These are phyloP conservation scores for Amborella trichopoda DNA, from an alignment of 164 flowering plant species.

Conservation along the genomic window DNA sequence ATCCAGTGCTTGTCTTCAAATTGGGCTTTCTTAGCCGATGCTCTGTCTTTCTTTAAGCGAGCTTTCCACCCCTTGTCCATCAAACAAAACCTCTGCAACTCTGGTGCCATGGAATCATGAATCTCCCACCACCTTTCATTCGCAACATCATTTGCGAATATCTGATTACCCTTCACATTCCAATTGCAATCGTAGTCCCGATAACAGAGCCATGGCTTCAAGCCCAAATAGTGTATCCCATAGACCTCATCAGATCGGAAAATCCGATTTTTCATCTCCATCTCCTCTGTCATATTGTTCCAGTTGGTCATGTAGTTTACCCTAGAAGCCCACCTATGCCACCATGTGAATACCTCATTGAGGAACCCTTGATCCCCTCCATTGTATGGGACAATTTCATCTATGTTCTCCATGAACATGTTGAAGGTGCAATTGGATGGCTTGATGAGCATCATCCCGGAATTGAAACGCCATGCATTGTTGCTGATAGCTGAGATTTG, in stretches of 20 bases:
- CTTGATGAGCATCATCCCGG: conserved; percentile 89
- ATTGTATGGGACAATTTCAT: conserved; percentile 65
- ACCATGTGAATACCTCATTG: conserved; percentile 86
- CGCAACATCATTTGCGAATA: conserved; percentile 87
- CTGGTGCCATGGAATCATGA: conserved; percentile 56
- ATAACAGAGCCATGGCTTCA: conserved; percentile 92
- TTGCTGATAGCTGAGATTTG: conserved; percentile 82
- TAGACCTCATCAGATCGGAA: conserved; percentile 63
- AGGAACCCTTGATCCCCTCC: conserved; percentile 98
- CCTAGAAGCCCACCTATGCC: conserved; percentile 80
- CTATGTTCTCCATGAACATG: conserved; percentile 31
- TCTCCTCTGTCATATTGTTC: conserved; percentile 53
- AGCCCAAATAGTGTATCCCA: conserved; percentile 74
- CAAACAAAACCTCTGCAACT: conserved; percentile 45
- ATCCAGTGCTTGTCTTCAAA: conserved; percentile 50
- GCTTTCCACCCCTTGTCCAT: conserved; percentile 35
- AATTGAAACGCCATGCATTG: conserved; percentile 70
- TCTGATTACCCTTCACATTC: conserved; percentile 44
- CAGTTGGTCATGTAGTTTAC: conserved; percentile 77
- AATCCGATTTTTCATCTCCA: conserved; percentile 50
- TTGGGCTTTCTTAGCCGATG: conserved; percentile 31
- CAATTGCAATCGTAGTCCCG: conserved; percentile 95
- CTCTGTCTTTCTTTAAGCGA: conserved; percentile 58
- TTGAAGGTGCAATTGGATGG: conserved; percentile 84
- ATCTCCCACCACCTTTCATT: conserved; percentile 79